phyloP scores from a whole-genome alignment of 192 early-diverging fungal species.

The Coemansia sp. region DNA sequence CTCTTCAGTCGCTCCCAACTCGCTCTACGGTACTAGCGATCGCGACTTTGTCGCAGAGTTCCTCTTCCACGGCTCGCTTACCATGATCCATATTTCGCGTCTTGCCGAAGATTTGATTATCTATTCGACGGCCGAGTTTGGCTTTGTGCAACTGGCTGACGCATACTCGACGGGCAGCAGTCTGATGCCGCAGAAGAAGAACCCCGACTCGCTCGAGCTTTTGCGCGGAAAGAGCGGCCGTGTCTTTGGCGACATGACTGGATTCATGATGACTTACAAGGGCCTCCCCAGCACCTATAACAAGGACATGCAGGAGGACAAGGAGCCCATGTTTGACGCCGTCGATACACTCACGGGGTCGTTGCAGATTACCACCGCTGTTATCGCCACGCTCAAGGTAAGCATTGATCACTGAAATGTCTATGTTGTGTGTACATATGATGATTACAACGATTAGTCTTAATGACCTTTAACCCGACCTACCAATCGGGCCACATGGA shows the following conservation, averaged over 20 bases:
- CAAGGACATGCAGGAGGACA: conserved; percentile 99
- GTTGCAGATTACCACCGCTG: conserved; percentile 90
- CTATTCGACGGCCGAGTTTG: conserved; percentile 91
- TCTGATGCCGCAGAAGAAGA: conserved; percentile 99
- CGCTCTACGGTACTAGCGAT: conserved; percentile 88
- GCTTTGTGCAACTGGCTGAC: conserved; percentile 92
- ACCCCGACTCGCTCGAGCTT: conserved; percentile 94
- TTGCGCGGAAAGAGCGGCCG: conserved; percentile 96
- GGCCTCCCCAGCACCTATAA: conserved; percentile 98
- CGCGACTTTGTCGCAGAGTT: conserved; percentile 98
- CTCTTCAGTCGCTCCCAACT: conserved; percentile 81
- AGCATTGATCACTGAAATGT: conserved; percentile 1
- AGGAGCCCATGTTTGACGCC: conserved; percentile 98
- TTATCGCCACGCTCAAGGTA: conserved; percentile 84
- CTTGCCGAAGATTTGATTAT: conserved; percentile 96
- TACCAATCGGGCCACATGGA: conserved; percentile 28
- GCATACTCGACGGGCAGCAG: conserved; percentile 97
- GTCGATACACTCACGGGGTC: conserved; percentile 87
- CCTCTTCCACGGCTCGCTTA: conserved; percentile 89
- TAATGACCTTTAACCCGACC: conserved; percentile 29
- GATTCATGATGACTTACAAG: conserved; percentile 99
- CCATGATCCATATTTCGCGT: conserved; percentile 89
- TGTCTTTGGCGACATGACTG: conserved; percentile 92
- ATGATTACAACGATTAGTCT: conserved; percentile 54
- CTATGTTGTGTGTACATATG: conserved; percentile 4